Evolutionary conservation across 257 asterid genomes (phyloP).

Genomic region (Solanum chiquidenum): DNA sequence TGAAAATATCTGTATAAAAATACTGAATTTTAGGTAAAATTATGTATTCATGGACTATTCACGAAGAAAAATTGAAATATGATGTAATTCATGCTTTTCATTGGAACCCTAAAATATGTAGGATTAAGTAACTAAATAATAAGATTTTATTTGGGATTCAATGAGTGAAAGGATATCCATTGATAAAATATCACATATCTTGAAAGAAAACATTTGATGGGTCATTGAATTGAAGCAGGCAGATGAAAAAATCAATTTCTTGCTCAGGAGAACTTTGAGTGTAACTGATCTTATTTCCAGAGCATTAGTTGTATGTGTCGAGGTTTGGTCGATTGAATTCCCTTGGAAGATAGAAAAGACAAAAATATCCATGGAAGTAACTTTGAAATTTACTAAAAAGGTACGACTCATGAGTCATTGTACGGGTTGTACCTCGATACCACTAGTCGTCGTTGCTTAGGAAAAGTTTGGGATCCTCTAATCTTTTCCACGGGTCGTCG

Average conservation of each 20-base stretch:
- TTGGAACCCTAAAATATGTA: neutral
- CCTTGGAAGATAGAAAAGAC: neutral
- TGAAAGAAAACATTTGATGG: neutral
- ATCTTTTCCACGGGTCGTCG: too few relatives aligned
- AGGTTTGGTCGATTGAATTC: neutral
- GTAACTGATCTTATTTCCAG: neutral
- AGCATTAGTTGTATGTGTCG: neutral
- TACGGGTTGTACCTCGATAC: too few relatives aligned
- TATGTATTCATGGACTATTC: neutral
- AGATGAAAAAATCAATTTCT: too few relatives aligned
- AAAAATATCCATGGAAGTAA: neutral
- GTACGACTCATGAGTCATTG: neutral
- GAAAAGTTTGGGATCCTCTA: too few relatives aligned
- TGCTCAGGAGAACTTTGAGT: neutral
- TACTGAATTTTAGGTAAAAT: too few relatives aligned
- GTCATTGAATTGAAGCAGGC: neutral
- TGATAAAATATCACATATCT: neutral
- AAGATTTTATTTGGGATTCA: neutral
- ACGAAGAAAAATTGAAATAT: too few relatives aligned
- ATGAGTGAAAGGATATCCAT: neutral
- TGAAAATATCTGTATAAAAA: neutral
- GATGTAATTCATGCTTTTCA: neutral
- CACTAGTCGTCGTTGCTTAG: too few relatives aligned
- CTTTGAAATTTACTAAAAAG: neutral
- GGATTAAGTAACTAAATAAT: neutral